A percentile compares a stretch with the other conserved stretches of the same genome.
Evolutionary conservation across 2,329 filamentous ascomycete genomes (phyloP).

Genomic region (Penicillium olsonii): DNA sequence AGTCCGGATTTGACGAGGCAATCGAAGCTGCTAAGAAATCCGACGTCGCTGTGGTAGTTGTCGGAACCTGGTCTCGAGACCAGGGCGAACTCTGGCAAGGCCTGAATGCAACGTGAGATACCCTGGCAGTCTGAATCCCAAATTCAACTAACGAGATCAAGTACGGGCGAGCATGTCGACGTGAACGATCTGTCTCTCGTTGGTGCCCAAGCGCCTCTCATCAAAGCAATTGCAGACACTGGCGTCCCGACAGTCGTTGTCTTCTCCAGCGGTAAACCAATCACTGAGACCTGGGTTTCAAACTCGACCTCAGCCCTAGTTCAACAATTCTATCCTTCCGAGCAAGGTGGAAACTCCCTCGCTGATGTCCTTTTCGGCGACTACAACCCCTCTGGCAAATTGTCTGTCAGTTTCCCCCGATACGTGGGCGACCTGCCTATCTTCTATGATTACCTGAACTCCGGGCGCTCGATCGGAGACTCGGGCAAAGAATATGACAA

Average conservation of each 20-base stretch:
- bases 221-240: slow-evolving; percentile 67
- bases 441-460: slow-evolving; percentile 74
- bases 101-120: slow-evolving; percentile 63
- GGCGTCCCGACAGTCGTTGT: slow-evolving; percentile 69
- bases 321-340: slow-evolving; percentile 74
- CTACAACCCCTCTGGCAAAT: slow-evolving; percentile 66
- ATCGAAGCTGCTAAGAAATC: slow-evolving; percentile 65
- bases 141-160: slow-evolving; percentile 4
- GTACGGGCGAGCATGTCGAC: slow-evolving; percentile 72
- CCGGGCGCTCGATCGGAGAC: slow-evolving; percentile 57
- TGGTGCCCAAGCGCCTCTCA: slow-evolving; percentile 67
- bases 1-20: slow-evolving; percentile 68
- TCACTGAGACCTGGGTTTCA: slow-evolving; percentile 73
- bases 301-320: slow-evolving; percentile 64
- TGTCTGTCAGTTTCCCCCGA: slow-evolving; percentile 67
- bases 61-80: slow-evolving; percentile 75
- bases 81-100: slow-evolving; percentile 70
- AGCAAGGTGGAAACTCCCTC: slow-evolving; percentile 67
- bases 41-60: slow-evolving; percentile 71
- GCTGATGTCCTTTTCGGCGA: slow-evolving; percentile 67
- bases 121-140: too few species aligned
- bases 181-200: slow-evolving; percentile 65
- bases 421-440: slow-evolving; percentile 67
- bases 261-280: slow-evolving; percentile 69
- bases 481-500: slow-evolving; percentile 58